Evolutionary conservation across 1,284 basidiomycete genomes (phyloP).

Genomic region (Tylopilus sp.): DNA sequence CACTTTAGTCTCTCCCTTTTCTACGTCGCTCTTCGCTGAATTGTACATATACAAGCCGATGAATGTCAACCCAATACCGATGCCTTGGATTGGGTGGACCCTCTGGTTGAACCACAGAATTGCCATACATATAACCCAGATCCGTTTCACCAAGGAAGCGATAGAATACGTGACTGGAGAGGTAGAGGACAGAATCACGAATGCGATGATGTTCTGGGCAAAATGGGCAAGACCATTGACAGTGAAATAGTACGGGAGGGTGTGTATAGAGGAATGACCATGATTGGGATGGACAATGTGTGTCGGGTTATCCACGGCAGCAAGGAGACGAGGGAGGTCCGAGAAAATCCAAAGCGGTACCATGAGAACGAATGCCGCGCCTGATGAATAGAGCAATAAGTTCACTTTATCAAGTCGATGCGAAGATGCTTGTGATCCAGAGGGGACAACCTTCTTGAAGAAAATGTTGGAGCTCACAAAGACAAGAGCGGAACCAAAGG

Average conservation of each 20-base stretch:
- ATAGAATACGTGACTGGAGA: conserved; percentile 99
- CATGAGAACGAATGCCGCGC: conserved; percentile 93
- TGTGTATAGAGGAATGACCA: conserved; percentile 48
- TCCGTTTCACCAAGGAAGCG: conserved; percentile 95
- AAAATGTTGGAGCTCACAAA: conserved; percentile 99
- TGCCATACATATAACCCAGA: conserved; percentile 96
- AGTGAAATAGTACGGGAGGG: conserved; percentile 73
- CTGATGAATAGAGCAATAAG: conserved; percentile 92
- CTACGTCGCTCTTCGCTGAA: conserved; percentile 89
- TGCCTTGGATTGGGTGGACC: conserved; percentile 80
- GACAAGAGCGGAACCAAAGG: conserved; percentile 91
- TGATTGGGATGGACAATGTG: conserved; percentile 49
- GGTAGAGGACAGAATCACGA: conserved; percentile 91
- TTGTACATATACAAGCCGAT: conserved; percentile 96
- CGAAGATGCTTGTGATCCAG: conserved; percentile 46
- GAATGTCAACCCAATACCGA: conserved; percentile 89
- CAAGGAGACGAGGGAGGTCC: conserved; percentile 69
- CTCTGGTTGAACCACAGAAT: conserved; percentile 95
- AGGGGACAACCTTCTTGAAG: conserved; percentile 97
- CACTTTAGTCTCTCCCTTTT: conserved; percentile 86
- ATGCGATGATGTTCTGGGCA: conserved; percentile 95
- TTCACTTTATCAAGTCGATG: conserved; percentile 97
- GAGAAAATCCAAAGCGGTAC: conserved; percentile 89
- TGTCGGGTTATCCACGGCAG: conserved; percentile 38
- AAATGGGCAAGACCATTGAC: conserved; percentile 97